Evolutionary conservation across 1,284 basidiomycete genomes (phyloP).

Genomic region (Hortiboletus rubellus): DNA sequence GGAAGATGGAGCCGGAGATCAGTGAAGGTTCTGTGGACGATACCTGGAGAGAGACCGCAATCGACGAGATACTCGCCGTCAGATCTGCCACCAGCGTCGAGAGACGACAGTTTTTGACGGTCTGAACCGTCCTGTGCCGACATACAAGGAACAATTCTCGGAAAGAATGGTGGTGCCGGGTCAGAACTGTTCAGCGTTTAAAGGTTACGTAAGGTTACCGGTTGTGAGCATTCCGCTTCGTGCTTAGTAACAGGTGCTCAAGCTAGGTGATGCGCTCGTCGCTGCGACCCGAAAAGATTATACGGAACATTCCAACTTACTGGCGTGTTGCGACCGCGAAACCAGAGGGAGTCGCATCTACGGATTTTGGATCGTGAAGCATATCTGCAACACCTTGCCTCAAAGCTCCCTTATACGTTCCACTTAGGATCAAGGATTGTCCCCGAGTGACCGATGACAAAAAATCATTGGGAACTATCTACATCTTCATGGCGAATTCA

Average conservation of each 20-base stretch:
- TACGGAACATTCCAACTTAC: too few relatives aligned
- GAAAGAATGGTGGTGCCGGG: not conserved
- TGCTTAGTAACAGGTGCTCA: too few relatives aligned
- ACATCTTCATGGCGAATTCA: not conserved
- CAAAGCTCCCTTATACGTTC: too few relatives aligned
- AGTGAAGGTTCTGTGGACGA: conserved; percentile 41
- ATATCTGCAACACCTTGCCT: too few relatives aligned
- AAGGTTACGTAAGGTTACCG: not conserved
- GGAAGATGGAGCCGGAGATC: conserved; percentile 41
- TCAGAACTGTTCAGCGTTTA: not conserved
- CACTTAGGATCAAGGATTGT: not conserved
- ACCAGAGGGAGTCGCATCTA: too few relatives aligned
- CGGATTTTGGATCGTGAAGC: too few relatives aligned
- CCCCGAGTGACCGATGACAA: not conserved
- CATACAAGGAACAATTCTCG: not conserved
- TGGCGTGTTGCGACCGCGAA: too few relatives aligned
- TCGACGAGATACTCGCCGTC: conserved; percentile 41
- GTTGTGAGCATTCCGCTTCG: too few relatives aligned
- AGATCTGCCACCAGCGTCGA: not conserved
- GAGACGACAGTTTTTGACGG: not conserved
- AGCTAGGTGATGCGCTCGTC: too few relatives aligned
- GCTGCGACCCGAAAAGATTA: too few relatives aligned
- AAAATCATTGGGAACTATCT: not conserved
- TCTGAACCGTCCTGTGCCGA: not conserved
- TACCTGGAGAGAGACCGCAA: conserved; percentile 40